Conservation (phyloP, 768 basidiomycete genomes). For the Cystobasidium onofrii region DNA sequence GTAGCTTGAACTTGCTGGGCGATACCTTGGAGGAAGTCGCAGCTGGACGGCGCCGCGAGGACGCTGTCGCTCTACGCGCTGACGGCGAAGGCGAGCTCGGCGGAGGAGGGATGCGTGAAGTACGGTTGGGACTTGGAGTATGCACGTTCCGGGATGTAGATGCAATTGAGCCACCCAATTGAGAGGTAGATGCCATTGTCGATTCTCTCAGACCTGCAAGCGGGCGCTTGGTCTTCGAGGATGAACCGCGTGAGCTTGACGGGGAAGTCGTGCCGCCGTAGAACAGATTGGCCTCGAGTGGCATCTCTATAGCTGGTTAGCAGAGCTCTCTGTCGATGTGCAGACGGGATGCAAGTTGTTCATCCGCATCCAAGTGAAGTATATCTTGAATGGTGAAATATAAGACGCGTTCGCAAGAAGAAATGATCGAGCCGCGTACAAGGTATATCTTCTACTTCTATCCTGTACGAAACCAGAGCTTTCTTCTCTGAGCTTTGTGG, state of each 20-base stretch:
- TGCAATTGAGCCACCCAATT: neutral
- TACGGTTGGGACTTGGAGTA: conserved; percentile 4
- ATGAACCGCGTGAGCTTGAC: neutral
- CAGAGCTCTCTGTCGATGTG: no score
- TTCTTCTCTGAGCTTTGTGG: no score
- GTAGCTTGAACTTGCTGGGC: conserved; percentile 26
- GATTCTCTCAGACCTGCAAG: neutral
- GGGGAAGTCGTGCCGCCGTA: neutral
- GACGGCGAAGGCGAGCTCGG: neutral
- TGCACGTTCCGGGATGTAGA: neutral
- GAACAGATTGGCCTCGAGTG: neutral
- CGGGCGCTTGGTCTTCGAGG: neutral
- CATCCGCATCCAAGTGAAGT: no score
- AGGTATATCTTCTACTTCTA: no score
- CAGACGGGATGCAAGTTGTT: no score
- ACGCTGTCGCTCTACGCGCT: neutral
- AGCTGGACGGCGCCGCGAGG: neutral
- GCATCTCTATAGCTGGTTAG: neutral
- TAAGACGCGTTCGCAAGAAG: no score
- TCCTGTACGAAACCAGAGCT: no score
- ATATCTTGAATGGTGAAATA: no score
- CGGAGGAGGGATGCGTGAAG: conserved; percentile 1
- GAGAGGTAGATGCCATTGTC: neutral
- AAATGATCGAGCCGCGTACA: no score
- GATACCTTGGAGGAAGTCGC: neutral